Evolutionary conservation across 139 green algal species (phyloP), one percentile per base, ranked within the genome.

Genomic region (Chlorella vulgaris): DNA sequence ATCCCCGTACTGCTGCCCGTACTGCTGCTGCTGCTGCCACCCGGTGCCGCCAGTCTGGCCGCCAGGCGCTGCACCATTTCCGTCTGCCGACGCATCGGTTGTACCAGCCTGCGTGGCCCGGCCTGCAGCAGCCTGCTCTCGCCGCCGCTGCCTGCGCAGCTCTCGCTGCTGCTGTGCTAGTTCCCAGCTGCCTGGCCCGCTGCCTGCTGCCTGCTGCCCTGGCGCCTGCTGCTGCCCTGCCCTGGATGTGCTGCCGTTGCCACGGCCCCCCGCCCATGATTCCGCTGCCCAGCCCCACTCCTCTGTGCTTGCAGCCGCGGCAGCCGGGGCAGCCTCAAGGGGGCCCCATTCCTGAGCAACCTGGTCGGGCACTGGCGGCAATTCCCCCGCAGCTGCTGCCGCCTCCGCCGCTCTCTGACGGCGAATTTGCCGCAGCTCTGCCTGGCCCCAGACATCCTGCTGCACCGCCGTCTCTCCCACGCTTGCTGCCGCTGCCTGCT

Each of bases 241-340:
- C n/a, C n/a, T n/a, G n/a, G n/a, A n/a, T n/a, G 5, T 4, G 6
- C 42, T 19, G 42, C 42, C 29, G 42, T 22, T 29, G 40, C 26
- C 61, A 33, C 5, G 40, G 69, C n/a, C 47, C 2, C 3, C 43
- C 2, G 61, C 76, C 78, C 78, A 84, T 8, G 78, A 84, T 66
- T 84, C 78, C 28, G 31, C 66, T 38, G 62, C 78, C 78, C 78
- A 84, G 1, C 66, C 78, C 38, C 26, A 66, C 29, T 84, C 78
- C 42, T 78, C 63, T 43, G 62, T 38, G 1, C n/a, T 40, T 29
- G 40, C n/a, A 3, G 62, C 28, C 2, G n/a, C 38, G 36, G 33
- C 67, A 6, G 29, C 61, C 15, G 42, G 40, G 0, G 38, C 28
- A 1, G 26, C 58, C 43, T 36, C 31, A 33, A 70, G 28, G 1